Evolutionary conservation across 768 basidiomycete genomes (phyloP).

Genomic region (Macrolepiota fuliginosa): DNA sequence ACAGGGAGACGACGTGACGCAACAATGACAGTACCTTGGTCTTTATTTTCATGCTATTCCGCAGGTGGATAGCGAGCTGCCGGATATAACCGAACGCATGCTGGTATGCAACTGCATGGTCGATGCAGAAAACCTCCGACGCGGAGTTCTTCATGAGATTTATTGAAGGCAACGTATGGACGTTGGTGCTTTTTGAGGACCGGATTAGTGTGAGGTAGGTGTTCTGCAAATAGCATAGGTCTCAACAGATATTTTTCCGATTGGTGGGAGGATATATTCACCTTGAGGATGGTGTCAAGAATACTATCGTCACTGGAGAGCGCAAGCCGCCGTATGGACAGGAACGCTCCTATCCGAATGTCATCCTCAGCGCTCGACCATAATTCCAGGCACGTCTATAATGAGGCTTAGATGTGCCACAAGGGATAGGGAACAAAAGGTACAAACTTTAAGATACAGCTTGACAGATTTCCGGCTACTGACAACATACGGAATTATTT

Average conservation of each 20-base stretch:
- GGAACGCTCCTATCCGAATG: conserved; percentile 81
- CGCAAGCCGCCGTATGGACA: conserved; percentile 80
- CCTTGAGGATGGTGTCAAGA: conserved; percentile 85
- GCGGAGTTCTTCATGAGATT: conserved; percentile 98
- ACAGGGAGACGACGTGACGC: neutral
- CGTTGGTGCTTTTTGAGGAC: conserved; percentile 79
- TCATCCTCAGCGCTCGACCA: conserved; percentile 84
- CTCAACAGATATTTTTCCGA: neutral
- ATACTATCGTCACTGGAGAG: conserved; percentile 76
- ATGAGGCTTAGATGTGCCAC: conserved; percentile 12
- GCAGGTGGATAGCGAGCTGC: conserved; percentile 88
- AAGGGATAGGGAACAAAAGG: neutral
- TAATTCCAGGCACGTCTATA: conserved; percentile 74
- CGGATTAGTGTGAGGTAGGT: conserved; percentile 88
- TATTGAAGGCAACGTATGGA: conserved; percentile 86
- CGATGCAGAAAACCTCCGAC: conserved; percentile 82
- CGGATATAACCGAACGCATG: conserved; percentile 96
- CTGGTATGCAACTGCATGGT: conserved; percentile 77
- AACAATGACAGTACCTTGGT: conserved; percentile 56
- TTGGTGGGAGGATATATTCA: conserved; percentile 22
- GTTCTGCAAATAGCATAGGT: conserved; percentile 46
- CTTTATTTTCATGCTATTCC: conserved; percentile 88
- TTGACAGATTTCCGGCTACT: conserved; percentile 84
- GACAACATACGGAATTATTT: conserved; percentile 86
- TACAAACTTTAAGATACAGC: conserved; percentile 76